Evolutionary conservation across 1,284 basidiomycete species (phyloP).

Genomic region (Blastosporella zonata): DNA sequence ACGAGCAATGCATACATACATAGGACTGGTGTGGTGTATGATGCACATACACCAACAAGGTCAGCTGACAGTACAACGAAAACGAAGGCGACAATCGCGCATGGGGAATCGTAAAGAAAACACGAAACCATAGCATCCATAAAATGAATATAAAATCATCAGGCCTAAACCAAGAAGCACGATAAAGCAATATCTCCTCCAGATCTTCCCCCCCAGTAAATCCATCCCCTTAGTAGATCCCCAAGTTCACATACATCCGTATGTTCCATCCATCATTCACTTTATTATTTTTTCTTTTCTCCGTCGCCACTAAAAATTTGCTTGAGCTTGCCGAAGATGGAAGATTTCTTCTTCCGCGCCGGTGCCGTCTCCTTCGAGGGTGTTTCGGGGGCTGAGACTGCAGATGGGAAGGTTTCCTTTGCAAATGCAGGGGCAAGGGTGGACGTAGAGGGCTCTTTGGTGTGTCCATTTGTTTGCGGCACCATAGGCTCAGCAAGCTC

Average conservation of each 20-base stretch:
- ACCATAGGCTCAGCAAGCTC: background rate
- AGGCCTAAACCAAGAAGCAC: background rate
- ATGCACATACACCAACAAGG: background rate
- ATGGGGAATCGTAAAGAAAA: background rate
- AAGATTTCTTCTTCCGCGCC: slow-evolving; percentile 17
- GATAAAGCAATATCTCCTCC: background rate
- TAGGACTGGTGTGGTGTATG: background rate
- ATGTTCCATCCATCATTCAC: background rate
- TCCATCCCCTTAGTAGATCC: background rate
- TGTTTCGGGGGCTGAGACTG: slow-evolving; percentile 7
- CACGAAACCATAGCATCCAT: background rate
- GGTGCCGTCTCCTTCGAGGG: slow-evolving; percentile 6
- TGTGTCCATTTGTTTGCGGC: background rate
- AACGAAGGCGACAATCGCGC: background rate
- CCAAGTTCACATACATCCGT: background rate
- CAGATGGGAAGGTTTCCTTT: slow-evolving; percentile 12
- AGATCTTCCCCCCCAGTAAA: background rate
- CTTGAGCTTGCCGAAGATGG: slow-evolving; percentile 19
- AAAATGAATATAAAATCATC: background rate
- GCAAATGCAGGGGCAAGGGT: background rate
- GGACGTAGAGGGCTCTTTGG: background rate
- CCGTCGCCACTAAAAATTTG: slow-evolving; percentile 18
- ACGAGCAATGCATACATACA: background rate
- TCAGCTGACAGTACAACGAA: background rate
- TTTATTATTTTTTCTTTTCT: slow-evolving; percentile 13